phyloP scores from a whole-genome alignment of 106 monocot genomes.

The Triglochin maritima region DNA sequence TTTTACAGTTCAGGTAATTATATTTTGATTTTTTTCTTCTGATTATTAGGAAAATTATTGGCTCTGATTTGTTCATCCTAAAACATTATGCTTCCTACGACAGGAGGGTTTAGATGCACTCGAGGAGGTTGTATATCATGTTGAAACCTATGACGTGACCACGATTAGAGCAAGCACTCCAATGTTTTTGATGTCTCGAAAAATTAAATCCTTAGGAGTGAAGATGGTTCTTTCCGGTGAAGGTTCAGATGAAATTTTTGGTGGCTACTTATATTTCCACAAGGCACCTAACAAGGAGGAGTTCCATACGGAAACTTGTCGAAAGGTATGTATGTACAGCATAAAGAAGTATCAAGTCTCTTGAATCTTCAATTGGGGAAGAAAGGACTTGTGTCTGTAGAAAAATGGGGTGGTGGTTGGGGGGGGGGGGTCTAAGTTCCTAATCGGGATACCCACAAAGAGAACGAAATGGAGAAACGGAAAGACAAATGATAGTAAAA shows the following conservation, averaged over 20 bases:
- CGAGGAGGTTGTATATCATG: constrained; percentile 38
- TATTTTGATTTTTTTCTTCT: neutral
- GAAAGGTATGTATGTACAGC: constrained; percentile 20
- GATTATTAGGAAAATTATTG: too few species aligned
- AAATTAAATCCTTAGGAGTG: constrained; percentile 37
- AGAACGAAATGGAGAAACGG: too few species aligned
- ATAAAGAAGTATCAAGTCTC: neutral
- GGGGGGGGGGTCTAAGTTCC: too few species aligned
- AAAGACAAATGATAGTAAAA: too few species aligned
- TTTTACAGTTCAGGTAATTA: constrained; percentile 34
- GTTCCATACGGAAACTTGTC: constrained; percentile 36
- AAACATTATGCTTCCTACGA: neutral
- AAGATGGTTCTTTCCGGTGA: constrained; percentile 47
- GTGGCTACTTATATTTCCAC: constrained; percentile 39
- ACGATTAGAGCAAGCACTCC: constrained; percentile 37
- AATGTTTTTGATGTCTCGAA: constrained; percentile 44
- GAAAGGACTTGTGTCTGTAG: too few species aligned
- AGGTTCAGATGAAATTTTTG: constrained; percentile 42
- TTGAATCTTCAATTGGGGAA: neutral
- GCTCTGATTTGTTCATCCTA: neutral
- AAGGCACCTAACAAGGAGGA: constrained; percentile 40
- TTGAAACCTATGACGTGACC: constrained; percentile 41
- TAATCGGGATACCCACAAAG: too few species aligned
- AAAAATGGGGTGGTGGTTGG: too few species aligned
- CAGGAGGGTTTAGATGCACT: constrained; percentile 20